Evolutionary conservation across 352 stramenopile species (phyloP), one percentile per base, ranked within the genome.

Genomic region (Globisporangium orthogonon): DNA sequence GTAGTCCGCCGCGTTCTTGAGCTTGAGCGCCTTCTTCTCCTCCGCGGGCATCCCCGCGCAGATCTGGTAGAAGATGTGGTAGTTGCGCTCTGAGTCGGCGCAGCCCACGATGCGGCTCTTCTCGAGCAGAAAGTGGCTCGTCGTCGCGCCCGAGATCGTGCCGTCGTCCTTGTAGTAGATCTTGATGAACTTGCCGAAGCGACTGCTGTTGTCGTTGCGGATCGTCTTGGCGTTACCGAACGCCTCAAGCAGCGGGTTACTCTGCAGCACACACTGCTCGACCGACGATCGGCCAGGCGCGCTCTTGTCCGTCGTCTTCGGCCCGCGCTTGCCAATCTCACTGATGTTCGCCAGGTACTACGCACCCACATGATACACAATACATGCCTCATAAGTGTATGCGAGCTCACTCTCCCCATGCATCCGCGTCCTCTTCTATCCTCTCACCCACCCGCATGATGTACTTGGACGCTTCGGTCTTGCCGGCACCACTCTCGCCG

Each of bases 41-140:
- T 77, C 76, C 1, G 74, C 52, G 0, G 78, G 53, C 65, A 94
- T 74, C 40, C 88, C 94, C 0, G 86, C 82, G 62, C 95, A 95
- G 15, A 99, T 67, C 70, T 99, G 89, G 72, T 99, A 99, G 67
- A 99, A 99, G 40, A 99, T 96, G 72, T 99, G 97, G 78, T 98
- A 99, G 71, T 99, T 99, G 18, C 97, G 79, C 75, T 99, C 97
- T 3, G 90, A 72, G 17, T 95, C 69, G 4, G 80, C 84, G 70
- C 97, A 97, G 29, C 86, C 84, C 1, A 98, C 87, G 30, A 99
- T 94, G 17, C 97, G 92, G 57, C 95, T 97, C 73, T 99, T 99
- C 69, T 99, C 97, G 13, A 99, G 76, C 47, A 99, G 78, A 66
- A 99, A 99, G 33, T 98, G 97, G 60, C 95, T 97, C 45, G 97